Evolutionary conservation across 768 basidiomycete genomes (phyloP).

Genomic region (Dentipellis sp.): DNA sequence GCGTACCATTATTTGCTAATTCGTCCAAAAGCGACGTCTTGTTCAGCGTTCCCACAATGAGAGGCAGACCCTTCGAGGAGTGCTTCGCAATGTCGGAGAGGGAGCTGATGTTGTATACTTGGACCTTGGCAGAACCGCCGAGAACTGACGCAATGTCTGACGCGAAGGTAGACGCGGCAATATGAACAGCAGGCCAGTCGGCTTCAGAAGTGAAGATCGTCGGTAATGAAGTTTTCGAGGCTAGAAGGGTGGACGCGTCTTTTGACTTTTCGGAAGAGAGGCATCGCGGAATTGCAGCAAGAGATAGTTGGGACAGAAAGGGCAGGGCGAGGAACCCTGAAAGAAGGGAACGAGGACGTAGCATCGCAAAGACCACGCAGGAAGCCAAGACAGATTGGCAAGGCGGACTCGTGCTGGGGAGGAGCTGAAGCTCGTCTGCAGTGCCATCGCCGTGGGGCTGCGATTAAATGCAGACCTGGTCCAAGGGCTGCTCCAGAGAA

Average conservation of each 20-base stretch:
- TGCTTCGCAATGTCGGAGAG: neutral
- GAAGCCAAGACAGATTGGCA: too few species aligned
- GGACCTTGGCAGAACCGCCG: neutral
- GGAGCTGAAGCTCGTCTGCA: too few species aligned
- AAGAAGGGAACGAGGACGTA: neutral
- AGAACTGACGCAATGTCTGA: neutral
- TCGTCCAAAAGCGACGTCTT: neutral
- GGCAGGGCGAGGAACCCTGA: neutral
- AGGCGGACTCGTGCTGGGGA: too few species aligned
- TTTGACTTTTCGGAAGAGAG: neutral
- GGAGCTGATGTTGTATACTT: neutral
- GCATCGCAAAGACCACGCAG: neutral
- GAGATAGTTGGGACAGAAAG: neutral
- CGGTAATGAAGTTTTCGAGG: slow-evolving; percentile 5
- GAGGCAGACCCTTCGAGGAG: neutral
- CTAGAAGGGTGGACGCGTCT: neutral
- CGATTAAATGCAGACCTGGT: too few species aligned
- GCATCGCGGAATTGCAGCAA: neutral
- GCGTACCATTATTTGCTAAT: neutral
- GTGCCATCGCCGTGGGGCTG: too few species aligned
- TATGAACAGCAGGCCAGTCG: neutral
- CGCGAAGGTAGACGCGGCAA: neutral
- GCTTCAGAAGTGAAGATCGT: neutral
- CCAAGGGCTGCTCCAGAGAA: too few species aligned
- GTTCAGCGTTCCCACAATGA: neutral